Evolutionary conservation across 129 eudicot genomes (phyloP), one percentile per base, ranked within the genome.

Genomic region (Silybum marianum): DNA sequence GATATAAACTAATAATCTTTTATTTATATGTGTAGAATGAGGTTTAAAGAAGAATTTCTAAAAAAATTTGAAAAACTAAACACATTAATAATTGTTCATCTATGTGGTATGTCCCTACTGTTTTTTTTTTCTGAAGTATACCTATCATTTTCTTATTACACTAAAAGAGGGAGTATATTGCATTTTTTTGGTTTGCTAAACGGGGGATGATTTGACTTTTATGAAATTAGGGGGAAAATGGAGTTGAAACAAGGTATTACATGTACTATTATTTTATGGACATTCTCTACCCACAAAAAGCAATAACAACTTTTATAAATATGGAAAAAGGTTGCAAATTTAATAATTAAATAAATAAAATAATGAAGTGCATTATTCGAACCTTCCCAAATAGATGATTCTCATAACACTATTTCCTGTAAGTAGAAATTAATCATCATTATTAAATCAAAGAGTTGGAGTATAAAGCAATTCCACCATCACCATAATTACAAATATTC

Each of bases 401-500:
- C 86, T 72, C 79, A 78, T 62, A 28, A 72, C 54, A 72, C 79
- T 79, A 82, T 71, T 58, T 78, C n/a, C 86, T 65, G 72, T 72
- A 72, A 78, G 63, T 78, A 72, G 79, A 77, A 72, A 78, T 23
- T 63, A 14, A 62, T 60, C 32, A 32, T 14, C 1, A 54, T 51
- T 71, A 78, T 73, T 72, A 32, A 62, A 65, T 42, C 32, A 63
- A 72, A 62, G 42, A 42, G 58, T 65, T 72, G 83, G 70, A 51
- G 86, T 78, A 78, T 83, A 83, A 83, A 83, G 86, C 83, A 83
- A 40, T 62, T 71, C 86, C 86, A 83, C 79, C 83, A 82, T 71
- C 44, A 71, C 42, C 39, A 74, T 38, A 54, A 58, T 30, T 40
- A 83, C 4, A 77, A 28, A 62, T 34, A 18, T 30, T 76, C 69